These are phyloP conservation scores for Aspergillus flavus DNA, from an alignment of 2,329 filamentous ascomycete genomes.

Conservation along the genomic window DNA sequence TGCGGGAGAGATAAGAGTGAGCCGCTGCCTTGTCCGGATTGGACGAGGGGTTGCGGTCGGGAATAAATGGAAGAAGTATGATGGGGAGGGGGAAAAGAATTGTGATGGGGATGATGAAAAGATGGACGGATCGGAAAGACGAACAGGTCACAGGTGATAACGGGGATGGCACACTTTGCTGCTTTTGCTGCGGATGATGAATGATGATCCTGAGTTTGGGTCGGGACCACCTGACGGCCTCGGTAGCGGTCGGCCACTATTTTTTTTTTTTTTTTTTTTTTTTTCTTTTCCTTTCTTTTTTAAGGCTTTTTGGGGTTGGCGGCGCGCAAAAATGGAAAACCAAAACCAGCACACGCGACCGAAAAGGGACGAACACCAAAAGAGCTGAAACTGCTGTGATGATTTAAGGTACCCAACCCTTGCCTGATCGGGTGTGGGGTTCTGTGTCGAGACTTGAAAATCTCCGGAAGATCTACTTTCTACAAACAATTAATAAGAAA, in stretches of 20 bases:
- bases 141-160: slow-evolving; percentile 10
- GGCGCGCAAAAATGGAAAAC: slow-evolving; percentile 3
- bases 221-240: slow-evolving; percentile 37
- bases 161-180: slow-evolving; percentile 10
- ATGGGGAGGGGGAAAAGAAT: not conserved
- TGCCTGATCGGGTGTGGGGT: slow-evolving; percentile 1
- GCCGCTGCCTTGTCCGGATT: slow-evolving; percentile 17
- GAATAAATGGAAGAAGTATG: slow-evolving; percentile 13
- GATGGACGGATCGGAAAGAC: slow-evolving; percentile 6
- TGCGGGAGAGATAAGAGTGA: slow-evolving; percentile 17
- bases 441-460: not conserved
- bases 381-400: not conserved
- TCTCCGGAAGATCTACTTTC: slow-evolving; percentile 1
- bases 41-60: slow-evolving; percentile 19
- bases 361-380: slow-evolving; percentile 11
- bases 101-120: slow-evolving; percentile 6
- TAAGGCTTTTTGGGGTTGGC: not conserved
- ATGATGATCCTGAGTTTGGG: slow-evolving; percentile 25
- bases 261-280: slow-evolving; percentile 7
- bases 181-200: slow-evolving; percentile 18
- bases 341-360: slow-evolving; percentile 22
- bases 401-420: slow-evolving; percentile 6
- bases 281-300: no score
- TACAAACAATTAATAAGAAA: not conserved
- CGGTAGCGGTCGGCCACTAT: slow-evolving; percentile 24